Conservation (phyloP, 306 rosid species). For the Begonia loranthoides region DNA sequence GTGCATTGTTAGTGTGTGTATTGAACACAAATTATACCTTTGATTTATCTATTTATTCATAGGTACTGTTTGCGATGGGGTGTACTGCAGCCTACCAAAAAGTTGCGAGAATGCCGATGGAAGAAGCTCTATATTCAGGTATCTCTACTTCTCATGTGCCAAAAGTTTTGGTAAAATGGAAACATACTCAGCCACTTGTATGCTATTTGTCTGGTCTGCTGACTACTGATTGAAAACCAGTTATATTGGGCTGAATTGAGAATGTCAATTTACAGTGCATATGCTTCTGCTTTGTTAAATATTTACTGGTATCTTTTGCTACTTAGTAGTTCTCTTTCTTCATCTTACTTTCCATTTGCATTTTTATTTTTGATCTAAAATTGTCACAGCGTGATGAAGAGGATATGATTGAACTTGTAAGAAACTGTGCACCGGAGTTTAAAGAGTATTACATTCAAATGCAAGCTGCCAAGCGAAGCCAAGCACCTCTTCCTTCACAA, state of each 20-base stretch:
- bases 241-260: no score
- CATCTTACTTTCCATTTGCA: not conserved
- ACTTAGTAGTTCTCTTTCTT: no score
- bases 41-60: not conserved
- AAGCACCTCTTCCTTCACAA: slow-evolving; percentile 90
- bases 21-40: no score
- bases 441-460: slow-evolving; percentile 95
- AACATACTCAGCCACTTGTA: no score
- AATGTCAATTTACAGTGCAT: no score
- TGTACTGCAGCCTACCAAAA: slow-evolving; percentile 45
- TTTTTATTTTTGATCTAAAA: not conserved
- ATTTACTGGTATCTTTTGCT: no score
- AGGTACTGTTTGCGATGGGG: slow-evolving; percentile 97
- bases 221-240: no score
- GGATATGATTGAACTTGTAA: slow-evolving; percentile 74
- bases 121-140: slow-evolving; percentile 74
- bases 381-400: slow-evolving; percentile 69
- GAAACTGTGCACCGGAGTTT: slow-evolving; percentile 62
- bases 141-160: not conserved
- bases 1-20: no score
- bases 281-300: no score
- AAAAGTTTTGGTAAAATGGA: no score
- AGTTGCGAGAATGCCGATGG: slow-evolving; percentile 77
- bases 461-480: slow-evolving; percentile 94
- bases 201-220: no score